phyloP scores from a whole-genome alignment of 768 basidiomycete genomes.

The Rhizopogon salebrosus region DNA sequence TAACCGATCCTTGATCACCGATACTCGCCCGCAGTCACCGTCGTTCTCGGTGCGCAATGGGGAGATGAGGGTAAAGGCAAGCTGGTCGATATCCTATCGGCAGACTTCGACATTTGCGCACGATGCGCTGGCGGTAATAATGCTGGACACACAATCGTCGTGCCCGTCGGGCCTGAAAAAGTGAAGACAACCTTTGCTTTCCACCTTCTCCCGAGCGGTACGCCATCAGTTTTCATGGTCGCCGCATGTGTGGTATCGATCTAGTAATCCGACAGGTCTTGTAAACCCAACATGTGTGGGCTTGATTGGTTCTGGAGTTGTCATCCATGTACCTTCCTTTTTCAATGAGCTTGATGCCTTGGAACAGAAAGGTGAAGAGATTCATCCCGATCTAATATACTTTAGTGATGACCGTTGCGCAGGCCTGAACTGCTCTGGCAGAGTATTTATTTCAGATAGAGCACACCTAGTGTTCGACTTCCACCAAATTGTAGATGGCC shows the following conservation, averaged over 20 bases:
- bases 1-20: constrained; percentile 4
- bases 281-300: constrained; percentile 83
- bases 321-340: constrained; percentile 92
- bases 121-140: constrained; percentile 98
- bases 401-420: constrained; percentile 3
- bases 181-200: constrained; percentile 87
- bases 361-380: constrained; percentile 72
- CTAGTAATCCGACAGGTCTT: constrained; percentile 47
- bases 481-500: constrained; percentile 98
- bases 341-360: constrained; percentile 89
- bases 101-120: constrained; percentile 86
- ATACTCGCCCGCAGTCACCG: constrained; percentile 41
- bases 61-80: constrained; percentile 95
- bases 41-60: constrained; percentile 87
- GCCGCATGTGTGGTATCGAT: not conserved
- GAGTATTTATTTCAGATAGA: constrained; percentile 91
- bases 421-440: constrained; percentile 83
- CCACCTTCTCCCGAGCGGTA: constrained; percentile 91
- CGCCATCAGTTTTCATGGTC: constrained; percentile 18
- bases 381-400: not conserved
- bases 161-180: constrained; percentile 60
- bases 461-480: constrained; percentile 98
- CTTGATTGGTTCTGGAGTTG: constrained; percentile 92
- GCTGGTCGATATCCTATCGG: constrained; percentile 93
- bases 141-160: constrained; percentile 97